Evolutionary conservation across 768 basidiomycete genomes (phyloP), one percentile per base, ranked within the genome.

Genomic region (Rhodotorula sphaerocarpa): DNA sequence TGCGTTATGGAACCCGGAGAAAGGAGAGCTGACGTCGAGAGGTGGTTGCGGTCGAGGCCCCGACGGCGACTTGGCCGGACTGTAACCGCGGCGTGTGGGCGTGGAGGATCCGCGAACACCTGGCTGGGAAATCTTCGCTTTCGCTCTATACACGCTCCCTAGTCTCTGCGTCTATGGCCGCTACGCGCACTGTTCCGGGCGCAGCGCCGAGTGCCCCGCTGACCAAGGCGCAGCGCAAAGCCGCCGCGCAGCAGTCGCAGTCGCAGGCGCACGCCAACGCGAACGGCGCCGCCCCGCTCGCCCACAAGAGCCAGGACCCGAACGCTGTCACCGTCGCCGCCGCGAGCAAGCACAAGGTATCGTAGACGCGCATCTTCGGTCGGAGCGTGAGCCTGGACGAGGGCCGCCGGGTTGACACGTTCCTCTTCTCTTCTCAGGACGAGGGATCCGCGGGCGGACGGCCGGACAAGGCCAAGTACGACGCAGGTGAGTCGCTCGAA

Each of bases 391-490:
- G 11, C 11, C 25, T 50, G 25, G 18, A 42, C 41, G 43, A 52
- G n/a, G 34, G 30, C 16, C 3, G 12, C 28, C 28, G 18, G 41
- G 48, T 7, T 34, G 33, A 5, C n/a, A n/a, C n/a, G n/a, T n/a
- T n/a, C n/a, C 7, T 25, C 25, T 11, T 11, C 34, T 7, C 12
- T 44, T 18, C 14, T 27, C 43, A 59, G 58, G 57, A 57, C 34
- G 52, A 44, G 34, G 25, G 18, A 3, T 14, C 10, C n/a, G n/a
- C 33, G 1, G 31, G 50, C 34, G 50, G 50, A 10, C 23, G 50
- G 20, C 64, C 64, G 12, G 59, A 65, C 44, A 56, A 60, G 58
- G 50, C 34, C 6, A 28, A 28, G 15, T 60, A 65, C 50, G 64
- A 64, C 11, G n/a, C 6, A 5, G 56, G 57, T 58, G 30, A 9